Evolutionary conservation across 257 asterid genomes (phyloP).

Genomic region (Solanum medicagineum): DNA sequence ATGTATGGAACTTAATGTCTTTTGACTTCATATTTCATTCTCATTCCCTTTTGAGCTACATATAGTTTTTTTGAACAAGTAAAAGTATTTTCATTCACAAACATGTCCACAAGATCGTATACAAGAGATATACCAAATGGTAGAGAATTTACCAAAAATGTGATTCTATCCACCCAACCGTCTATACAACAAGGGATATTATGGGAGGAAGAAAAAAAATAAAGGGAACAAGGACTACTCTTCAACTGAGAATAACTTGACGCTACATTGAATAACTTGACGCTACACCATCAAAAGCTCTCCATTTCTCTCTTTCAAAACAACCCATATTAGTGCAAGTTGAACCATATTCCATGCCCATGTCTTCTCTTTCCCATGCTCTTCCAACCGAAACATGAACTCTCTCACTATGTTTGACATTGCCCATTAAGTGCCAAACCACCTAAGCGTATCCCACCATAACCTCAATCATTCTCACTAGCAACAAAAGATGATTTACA

Average conservation of each 20-base stretch:
- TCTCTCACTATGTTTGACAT: neutral
- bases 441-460: neutral
- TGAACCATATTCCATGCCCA: too few species aligned
- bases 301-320: neutral
- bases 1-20: neutral
- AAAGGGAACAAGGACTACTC: neutral
- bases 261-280: neutral
- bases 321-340: neutral
- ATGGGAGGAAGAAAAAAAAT: neutral
- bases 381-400: neutral
- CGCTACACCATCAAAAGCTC: neutral
- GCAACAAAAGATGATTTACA: neutral
- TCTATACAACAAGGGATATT: neutral
- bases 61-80: neutral
- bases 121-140: neutral
- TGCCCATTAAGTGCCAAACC: neutral
- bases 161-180: neutral
- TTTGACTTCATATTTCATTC: neutral
- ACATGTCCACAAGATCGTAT: neutral
- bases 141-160: neutral
- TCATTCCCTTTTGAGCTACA: neutral
- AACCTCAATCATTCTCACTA: neutral
- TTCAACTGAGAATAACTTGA: neutral
- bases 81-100: neutral
- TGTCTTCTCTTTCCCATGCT: neutral